These are phyloP conservation scores for Penicillium sp. DNA, from an alignment of 2,329 filamentous ascomycete genomes.

Conservation along the genomic window DNA sequence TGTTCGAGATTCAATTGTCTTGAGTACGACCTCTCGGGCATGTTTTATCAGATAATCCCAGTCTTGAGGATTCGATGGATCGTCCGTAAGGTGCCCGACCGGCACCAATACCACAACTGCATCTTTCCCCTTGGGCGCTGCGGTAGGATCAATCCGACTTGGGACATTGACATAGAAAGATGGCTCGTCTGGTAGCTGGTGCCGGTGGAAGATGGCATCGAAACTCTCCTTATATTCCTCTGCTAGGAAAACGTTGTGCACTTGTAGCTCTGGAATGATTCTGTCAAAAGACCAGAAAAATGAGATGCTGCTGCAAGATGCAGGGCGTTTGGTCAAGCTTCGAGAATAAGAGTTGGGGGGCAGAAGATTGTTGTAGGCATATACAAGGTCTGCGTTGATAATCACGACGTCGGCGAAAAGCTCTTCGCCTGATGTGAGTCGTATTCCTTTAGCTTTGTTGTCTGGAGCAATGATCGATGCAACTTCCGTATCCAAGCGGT, in stretches of 20 bases:
- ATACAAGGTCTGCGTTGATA: constrained; percentile 72
- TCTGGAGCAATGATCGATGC: not conserved
- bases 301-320: constrained; percentile 71
- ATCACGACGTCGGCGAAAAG: constrained; percentile 66
- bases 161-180: constrained; percentile 79
- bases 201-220: constrained; percentile 71
- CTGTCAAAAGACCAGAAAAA: constrained; percentile 62
- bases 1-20: constrained; percentile 61
- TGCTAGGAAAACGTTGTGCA: constrained; percentile 77
- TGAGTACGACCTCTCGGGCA: constrained; percentile 61
- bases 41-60: constrained; percentile 49
- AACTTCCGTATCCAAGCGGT: constrained; percentile 1
- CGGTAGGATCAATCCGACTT: constrained; percentile 65
- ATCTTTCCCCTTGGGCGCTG: constrained; percentile 66
- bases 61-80: constrained; percentile 8
- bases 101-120: constrained; percentile 70
- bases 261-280: constrained; percentile 61
- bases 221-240: constrained; percentile 72
- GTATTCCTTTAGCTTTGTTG: not conserved
- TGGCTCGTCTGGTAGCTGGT: constrained; percentile 66
- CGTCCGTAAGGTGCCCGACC: constrained; percentile 60
- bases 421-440: constrained; percentile 58
- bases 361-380: constrained; percentile 71
- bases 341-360: constrained; percentile 36
- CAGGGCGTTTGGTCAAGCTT: constrained; percentile 42